Evolutionary conservation across 2,329 filamentous ascomycete species (phyloP), one percentile per base, ranked within the genome.

Genomic region (Cladosporium phlei): DNA sequence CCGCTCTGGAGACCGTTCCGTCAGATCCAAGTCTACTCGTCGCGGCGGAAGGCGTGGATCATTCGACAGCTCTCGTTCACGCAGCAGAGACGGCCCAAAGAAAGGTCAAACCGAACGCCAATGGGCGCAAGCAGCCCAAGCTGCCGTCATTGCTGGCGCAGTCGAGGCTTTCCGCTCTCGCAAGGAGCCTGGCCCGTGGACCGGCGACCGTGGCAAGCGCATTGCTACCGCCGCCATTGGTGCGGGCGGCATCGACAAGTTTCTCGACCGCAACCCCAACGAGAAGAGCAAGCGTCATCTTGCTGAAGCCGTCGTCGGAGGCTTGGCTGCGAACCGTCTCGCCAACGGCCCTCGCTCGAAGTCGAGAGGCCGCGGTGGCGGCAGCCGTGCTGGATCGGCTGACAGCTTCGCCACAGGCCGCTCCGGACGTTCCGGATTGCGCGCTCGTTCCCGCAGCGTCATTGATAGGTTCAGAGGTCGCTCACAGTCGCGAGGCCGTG

Each of bases 81-180:
- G 64, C 28, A 73, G 68, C 53, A 73, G 72, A 53, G 74, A 72
- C 48, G 69, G 66, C 62, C 73, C 65, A 54, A 65, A 66, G 55
- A 66, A 74, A 42, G 34, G 34, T 14, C 86, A 86, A 58, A 79
- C 88, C 37, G 82, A 89, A 55, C 65, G 67, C 51, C 74, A 75
- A 55, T 76, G 73, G 73, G 70, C 74, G 52, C 88, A 95, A 68
- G 89, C 89, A 25, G 88, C 90, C 64, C 91, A 93, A 73, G 90
- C 91, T 25, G 93, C 90, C 16, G 75, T 96, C 29, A 79, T 95
- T 37, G 90, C 91, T 22, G 91, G 89, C 58, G 91, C 90, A 30
- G 86, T 89, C 46, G 90, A 96, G 67, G 91, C 91, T 32, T 95
- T 95, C 75, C 85, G 88, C 52, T 83, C 89, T 47, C 83, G 90